A percentile compares a stretch with the other conserved stretches of the same genome.
phyloP scores from a whole-genome alignment of 345 rosid species.

The Gynandropsis gynandra region DNA sequence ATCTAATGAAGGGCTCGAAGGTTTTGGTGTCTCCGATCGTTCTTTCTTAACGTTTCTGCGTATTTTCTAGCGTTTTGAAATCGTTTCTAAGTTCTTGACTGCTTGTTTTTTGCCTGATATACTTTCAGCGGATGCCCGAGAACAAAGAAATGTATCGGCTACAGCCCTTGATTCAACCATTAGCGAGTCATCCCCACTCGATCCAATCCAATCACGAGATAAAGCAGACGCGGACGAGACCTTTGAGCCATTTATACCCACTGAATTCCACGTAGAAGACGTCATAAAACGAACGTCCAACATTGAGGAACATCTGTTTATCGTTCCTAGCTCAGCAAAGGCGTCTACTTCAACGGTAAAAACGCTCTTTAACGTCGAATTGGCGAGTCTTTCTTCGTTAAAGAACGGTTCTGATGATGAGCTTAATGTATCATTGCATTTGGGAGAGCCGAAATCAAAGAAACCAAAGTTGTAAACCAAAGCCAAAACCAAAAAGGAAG shows the following conservation, averaged over 20 bases:
- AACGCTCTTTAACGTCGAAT: constrained; percentile 23
- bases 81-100: constrained; percentile 5
- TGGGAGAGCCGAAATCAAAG: constrained; percentile 50
- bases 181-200: constrained; percentile 64
- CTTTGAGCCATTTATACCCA: constrained; percentile 46
- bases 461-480: constrained; percentile 24
- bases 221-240: constrained; percentile 44
- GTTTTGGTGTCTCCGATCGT: constrained; percentile 12
- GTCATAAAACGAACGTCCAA: constrained; percentile 29
- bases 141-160: constrained; percentile 58
- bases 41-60: neutral
- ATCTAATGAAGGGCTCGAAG: constrained; percentile 56
- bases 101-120: constrained; percentile 4
- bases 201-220: constrained; percentile 36
- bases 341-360: constrained; percentile 30
- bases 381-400: constrained; percentile 45
- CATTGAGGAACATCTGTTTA: constrained; percentile 57
- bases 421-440: constrained; percentile 50
- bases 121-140: constrained; percentile 45
- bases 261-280: constrained; percentile 42
- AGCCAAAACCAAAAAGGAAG: neutral
- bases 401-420: constrained; percentile 50
- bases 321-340: constrained; percentile 38
- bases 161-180: constrained; percentile 55
- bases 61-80: neutral